phyloP scores from a whole-genome alignment of 371 early-diverging fungal species.

The Mortierella sp. region DNA sequence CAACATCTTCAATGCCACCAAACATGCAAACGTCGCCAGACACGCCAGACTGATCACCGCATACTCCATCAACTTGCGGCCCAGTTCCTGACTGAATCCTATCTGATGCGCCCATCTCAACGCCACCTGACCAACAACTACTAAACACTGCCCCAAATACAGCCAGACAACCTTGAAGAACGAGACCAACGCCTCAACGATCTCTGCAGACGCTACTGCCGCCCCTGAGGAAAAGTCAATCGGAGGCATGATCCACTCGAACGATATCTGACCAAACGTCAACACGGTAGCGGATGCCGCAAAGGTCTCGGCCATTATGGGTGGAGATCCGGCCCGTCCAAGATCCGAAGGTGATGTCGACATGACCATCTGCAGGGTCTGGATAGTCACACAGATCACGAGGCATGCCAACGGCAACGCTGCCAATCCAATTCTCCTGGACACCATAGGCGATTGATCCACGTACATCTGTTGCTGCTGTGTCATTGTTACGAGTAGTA shows the following conservation, averaged over 20 bases:
- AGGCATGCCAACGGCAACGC: conserved; percentile 91
- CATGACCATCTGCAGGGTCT: conserved; percentile 77
- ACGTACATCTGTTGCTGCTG: conserved; percentile 64
- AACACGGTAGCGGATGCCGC: conserved; percentile 20
- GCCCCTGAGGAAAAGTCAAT: conserved; percentile 40
- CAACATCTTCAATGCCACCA: conserved; percentile 78
- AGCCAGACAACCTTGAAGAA: conserved; percentile 29
- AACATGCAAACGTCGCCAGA: conserved; percentile 59
- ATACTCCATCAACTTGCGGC: conserved; percentile 39
- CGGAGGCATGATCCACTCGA: conserved; percentile 36
- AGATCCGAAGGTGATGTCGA: conserved; percentile 49
- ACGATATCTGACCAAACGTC: conserved; percentile 26
- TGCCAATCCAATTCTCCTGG: conserved; percentile 93
- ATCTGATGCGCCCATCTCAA: conserved; percentile 25
- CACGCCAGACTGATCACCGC: conserved; percentile 31
- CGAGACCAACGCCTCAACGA: conserved; percentile 21
- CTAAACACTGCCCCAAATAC: conserved; percentile 19
- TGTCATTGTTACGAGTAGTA: neutral
- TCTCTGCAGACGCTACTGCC: conserved; percentile 18
- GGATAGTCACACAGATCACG: conserved; percentile 82
- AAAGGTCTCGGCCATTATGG: conserved; percentile 22
- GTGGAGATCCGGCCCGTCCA: neutral
- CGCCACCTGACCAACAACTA: conserved; percentile 9
- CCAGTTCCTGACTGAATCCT: conserved; percentile 42
- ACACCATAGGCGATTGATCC: conserved; percentile 90